A percentile compares a stretch with the other conserved stretches of the same genome.
Evolutionary conservation across 2,329 filamentous ascomycete species (phyloP).

Genomic region (Ophiobolus disseminans): DNA sequence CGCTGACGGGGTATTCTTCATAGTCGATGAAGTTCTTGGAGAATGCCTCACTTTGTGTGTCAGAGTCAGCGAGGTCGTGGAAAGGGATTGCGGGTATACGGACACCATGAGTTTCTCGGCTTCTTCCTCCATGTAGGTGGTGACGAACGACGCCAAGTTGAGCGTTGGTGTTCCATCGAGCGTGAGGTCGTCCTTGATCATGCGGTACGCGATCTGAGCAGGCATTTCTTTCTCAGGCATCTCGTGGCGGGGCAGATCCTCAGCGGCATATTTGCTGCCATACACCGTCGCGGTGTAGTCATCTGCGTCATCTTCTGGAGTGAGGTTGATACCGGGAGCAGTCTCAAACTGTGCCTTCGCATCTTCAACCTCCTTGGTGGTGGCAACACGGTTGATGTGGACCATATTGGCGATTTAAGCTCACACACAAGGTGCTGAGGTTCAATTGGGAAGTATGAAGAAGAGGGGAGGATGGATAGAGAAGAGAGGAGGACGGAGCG

Average conservation of each 20-base stretch:
- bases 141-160: conserved; percentile 90
- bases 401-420: conserved; percentile 51
- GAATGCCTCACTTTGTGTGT: conserved; percentile 68
- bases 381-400: conserved; percentile 56
- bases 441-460: background rate
- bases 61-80: conserved; percentile 7
- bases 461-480: conserved; percentile 1
- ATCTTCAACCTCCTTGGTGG: conserved; percentile 48
- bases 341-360: conserved; percentile 25
- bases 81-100: conserved; percentile 56
- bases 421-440: conserved; percentile 4
- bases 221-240: conserved; percentile 88
- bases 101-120: conserved; percentile 90
- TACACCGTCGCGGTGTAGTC: conserved; percentile 82
- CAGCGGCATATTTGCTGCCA: conserved; percentile 80
- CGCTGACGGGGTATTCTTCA: conserved; percentile 59
- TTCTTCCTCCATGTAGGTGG: conserved; percentile 97
- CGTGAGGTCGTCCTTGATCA: conserved; percentile 90
- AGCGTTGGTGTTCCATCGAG: conserved; percentile 71
- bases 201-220: conserved; percentile 87
- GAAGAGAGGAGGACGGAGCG: conserved; percentile 2
- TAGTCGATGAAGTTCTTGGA: conserved; percentile 82
- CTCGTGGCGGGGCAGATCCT: conserved; percentile 80
- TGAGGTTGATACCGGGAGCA: conserved; percentile 25
- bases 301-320: conserved; percentile 49